Evolutionary conservation across 2,329 filamentous ascomycete species (phyloP), one percentile per base, ranked within the genome.

Genomic region (Calonectria pteridis): DNA sequence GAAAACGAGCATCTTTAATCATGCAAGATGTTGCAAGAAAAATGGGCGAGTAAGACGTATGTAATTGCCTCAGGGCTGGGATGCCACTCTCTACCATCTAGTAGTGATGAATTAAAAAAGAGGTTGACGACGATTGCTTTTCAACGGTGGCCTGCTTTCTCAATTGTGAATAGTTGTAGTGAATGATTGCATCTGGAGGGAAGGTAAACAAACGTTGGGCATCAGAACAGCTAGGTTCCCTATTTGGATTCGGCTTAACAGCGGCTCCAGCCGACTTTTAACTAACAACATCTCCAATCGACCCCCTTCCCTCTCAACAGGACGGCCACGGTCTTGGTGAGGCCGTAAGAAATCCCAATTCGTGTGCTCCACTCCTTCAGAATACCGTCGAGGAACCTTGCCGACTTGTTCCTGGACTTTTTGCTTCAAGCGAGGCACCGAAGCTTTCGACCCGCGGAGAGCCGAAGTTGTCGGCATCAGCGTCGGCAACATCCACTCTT

Each of bases 71-170:
- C 53, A 43, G 50, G 53, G 53, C 43, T 65, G 64, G 23, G 50
- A 50, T 71, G 35, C 31, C 70, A 58, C 55, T 62, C 55, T 62
- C 59, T 72, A 46, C 67, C 29, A 49, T 66, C 37, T 67, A 35
- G 46, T 73, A 78, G 70, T 73, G 69, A 77, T 67, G 62, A 77
- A 79, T 77, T 73, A 50, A 77, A 77, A 78, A 79, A 76, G 71
- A 51, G 68, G 65, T 71, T 69, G 72, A 73, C 50, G 63, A 64
- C 16, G 5, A 4, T 46, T 59, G 16, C 4, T 35, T 23, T 64
- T 20, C 5, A 29, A 10, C 3, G 26, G 3, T 29, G 33, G 28
- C 18, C 16, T 40, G 31, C 20, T 23, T 49, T 49, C 26, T 31
- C 16, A 33, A 0, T 20, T 63, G 35, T 37, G 37, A 43, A 43